Percentiles rank a stretch among this genome's conserved stretches.
Evolutionary conservation across 2,329 filamentous ascomycete genomes (phyloP).

Genomic region (Paracoccidioides brasiliensis): DNA sequence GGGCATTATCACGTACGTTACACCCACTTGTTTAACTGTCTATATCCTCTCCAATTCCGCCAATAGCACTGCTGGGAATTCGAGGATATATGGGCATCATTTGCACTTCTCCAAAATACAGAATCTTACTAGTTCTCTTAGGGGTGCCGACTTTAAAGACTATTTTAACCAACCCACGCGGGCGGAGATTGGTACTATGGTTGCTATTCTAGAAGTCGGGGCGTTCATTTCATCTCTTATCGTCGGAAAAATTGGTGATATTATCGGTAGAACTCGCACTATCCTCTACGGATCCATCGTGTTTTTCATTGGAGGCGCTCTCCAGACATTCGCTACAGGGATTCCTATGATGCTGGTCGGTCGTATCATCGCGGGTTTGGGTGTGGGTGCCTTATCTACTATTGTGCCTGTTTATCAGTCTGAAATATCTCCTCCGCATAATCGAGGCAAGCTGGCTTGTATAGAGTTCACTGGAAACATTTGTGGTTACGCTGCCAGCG

Average conservation of each 20-base stretch:
- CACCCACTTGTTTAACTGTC: neutral
- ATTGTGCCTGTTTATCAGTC: constrained; percentile 92
- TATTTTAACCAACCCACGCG: constrained; percentile 83
- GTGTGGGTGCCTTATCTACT: constrained; percentile 77
- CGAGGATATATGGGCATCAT: neutral
- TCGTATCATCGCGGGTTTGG: constrained; percentile 70
- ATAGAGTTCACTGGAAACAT: constrained; percentile 99
- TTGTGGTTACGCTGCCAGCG: constrained; percentile 84
- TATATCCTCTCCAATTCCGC: neutral
- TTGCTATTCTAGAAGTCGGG: constrained; percentile 88
- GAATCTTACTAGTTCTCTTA: constrained; percentile 25
- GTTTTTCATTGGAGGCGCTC: constrained; percentile 69
- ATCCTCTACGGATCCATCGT: constrained; percentile 89
- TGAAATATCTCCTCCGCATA: constrained; percentile 91
- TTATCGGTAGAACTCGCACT: constrained; percentile 76
- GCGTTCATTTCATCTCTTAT: constrained; percentile 79
- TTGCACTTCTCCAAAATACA: neutral
- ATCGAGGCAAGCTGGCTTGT: constrained; percentile 86
- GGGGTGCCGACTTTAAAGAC: constrained; percentile 74
- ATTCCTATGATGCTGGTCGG: constrained; percentile 83
- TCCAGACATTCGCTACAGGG: constrained; percentile 68
- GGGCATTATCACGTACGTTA: constrained; percentile 52
- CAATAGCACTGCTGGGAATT: too few relatives aligned
- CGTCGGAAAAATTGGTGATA: constrained; percentile 79
- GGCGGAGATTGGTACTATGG: constrained; percentile 89